Conservation (phyloP, 1,284 basidiomycete species). For the Phellopilus nigrolimitatus region DNA sequence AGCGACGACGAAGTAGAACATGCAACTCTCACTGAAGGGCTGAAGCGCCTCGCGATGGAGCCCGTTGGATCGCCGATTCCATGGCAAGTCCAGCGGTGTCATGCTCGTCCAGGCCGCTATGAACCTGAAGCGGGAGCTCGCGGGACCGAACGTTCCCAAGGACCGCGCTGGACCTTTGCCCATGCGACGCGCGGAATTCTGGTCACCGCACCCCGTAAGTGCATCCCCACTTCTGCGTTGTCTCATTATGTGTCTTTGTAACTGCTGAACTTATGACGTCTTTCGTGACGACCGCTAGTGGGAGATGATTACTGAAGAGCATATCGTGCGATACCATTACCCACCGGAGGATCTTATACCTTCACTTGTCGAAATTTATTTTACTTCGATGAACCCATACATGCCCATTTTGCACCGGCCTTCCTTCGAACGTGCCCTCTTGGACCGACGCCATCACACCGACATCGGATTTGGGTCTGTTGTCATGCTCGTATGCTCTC, state of each 20-base stretch:
- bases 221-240: not conserved
- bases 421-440: conserved; percentile 62
- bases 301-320: conserved; percentile 35
- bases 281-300: conserved; percentile 37
- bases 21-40: conserved; percentile 34
- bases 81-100: conserved; percentile 68
- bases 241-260: conserved; percentile 29
- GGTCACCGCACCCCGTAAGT: conserved; percentile 27
- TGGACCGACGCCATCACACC: conserved; percentile 50
- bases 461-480: conserved; percentile 64
- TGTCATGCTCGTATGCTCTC: conserved; percentile 71
- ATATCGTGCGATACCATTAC: conserved; percentile 37
- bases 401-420: conserved; percentile 76
- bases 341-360: conserved; percentile 60
- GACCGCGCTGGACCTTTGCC: not conserved
- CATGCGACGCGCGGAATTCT: conserved; percentile 28
- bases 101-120: conserved; percentile 63
- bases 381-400: conserved; percentile 54
- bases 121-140: conserved; percentile 57
- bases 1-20: conserved; percentile 36
- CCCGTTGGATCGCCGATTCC: conserved; percentile 46
- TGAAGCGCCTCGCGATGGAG: conserved; percentile 34
- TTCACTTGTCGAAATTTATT: conserved; percentile 66
- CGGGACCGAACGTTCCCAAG: conserved; percentile 30
- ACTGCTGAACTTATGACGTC: conserved; percentile 38